Base-by-base conservation (phyloP, 306 rosid genomes). In the Canavalia gladiata region DNA sequence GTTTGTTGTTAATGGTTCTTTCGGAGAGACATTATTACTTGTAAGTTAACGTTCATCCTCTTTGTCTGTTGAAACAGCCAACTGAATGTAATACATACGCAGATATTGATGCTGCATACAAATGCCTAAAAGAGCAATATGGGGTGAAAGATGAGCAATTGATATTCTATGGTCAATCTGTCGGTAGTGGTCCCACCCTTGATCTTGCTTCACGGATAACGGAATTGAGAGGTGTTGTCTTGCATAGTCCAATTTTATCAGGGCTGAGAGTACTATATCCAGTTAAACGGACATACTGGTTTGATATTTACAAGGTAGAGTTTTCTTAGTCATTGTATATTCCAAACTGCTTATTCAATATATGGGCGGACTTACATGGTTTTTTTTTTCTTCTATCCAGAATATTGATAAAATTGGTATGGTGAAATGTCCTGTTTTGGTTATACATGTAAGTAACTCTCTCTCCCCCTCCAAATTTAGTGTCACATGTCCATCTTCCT, bases 111-210 rank as follows among this genome's bases (percentile, higher is more conserved):
- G 97, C 97, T 71, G 97, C 94, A 51, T 92, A 94, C 83, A 88
- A 91, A 82, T 94, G 94, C 88, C 93, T 92, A 66, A 91, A 90
- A 84, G 98, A 94, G 87, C 82, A 91, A 79, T 94, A 89, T 6
- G 97, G 92, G 64, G 92, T 92, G 49, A 90, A 87, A 81, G 97
- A 94, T 75, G 97, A 94, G 30, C 94, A 94, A 63, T 88, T 94
- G 74, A 92, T 94, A 85, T 81, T 92, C 76, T 92, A 94, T 76
- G 98, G 98, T 76, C 98, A 92, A 72, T 94, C 97, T 74, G 97
- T 94, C 84, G 97, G 98, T 65, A 94, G 97, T 75, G 98, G 98
- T 45, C 98, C 97, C 66, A 94, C 97, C 4, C 89, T 94, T 81
- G 97, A 94, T 77, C 97, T 94, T 60, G 94, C 98, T 71, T 91